These are phyloP conservation scores for Penicillium herquei DNA, from an alignment of 495 filamentous ascomycete species.

Conservation along the genomic window DNA sequence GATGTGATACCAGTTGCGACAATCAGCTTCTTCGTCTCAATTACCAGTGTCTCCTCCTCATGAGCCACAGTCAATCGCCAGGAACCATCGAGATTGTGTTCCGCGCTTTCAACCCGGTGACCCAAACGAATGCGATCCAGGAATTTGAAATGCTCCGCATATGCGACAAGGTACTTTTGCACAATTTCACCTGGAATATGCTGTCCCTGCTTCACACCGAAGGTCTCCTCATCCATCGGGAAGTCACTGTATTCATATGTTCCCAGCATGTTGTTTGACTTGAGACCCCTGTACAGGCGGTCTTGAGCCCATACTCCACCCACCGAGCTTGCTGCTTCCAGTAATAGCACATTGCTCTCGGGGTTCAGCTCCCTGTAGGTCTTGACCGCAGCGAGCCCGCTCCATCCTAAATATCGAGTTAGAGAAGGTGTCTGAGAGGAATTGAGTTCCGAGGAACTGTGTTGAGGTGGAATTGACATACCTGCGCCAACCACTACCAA, in stretches of 20 bases:
- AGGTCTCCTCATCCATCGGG: conserved; percentile 62
- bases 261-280: conserved; percentile 62
- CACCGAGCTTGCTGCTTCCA: conserved; percentile 55
- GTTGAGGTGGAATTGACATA: conserved; percentile 15
- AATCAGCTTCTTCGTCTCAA: conserved; percentile 59
- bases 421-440: neutral
- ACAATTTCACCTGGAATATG: conserved; percentile 69
- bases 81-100: conserved; percentile 37
- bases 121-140: conserved; percentile 50
- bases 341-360: conserved; percentile 43
- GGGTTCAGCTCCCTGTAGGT: conserved; percentile 60
- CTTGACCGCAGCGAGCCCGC: conserved; percentile 59
- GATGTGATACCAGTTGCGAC: conserved; percentile 71
- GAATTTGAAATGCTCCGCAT: conserved; percentile 59
- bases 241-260: conserved; percentile 72
- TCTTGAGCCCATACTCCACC: conserved; percentile 71
- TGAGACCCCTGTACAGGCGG: conserved; percentile 65
- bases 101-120: conserved; percentile 50
- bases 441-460: neutral
- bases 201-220: conserved; percentile 58
- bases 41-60: conserved; percentile 10
- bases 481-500: conserved; percentile 48
- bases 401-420: conserved; percentile 41
- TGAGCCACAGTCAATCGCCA: conserved; percentile 40
- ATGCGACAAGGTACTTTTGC: conserved; percentile 64